These are phyloP conservation scores for Tilletia setariae DNA, from an alignment of 1,284 basidiomycete species.

Conservation along the genomic window DNA sequence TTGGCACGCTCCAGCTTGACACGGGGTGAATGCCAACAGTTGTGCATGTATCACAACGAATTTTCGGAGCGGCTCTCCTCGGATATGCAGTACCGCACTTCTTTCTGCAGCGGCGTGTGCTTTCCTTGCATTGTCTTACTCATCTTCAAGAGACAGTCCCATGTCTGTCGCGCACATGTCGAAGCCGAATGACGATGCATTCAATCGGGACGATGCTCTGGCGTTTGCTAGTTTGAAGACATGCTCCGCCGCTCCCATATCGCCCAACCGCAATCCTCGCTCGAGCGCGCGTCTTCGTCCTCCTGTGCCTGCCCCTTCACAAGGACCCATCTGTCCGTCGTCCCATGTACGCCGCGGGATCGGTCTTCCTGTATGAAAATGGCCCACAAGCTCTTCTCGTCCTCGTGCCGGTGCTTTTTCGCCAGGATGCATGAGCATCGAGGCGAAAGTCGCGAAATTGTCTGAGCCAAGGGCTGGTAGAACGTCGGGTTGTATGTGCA, in stretches of 20 bases:
- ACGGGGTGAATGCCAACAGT: no score
- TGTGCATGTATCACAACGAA: not conserved
- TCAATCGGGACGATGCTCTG: not conserved
- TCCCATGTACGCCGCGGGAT: no score
- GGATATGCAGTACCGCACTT: no score
- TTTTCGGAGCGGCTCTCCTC: no score
- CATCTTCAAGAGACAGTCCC: not conserved
- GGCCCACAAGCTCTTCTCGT: slow-evolving; percentile 20
- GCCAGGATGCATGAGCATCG: slow-evolving; percentile 6
- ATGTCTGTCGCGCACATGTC: not conserved
- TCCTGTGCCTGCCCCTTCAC: not conserved
- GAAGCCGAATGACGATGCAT: no score
- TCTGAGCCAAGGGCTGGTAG: slow-evolving; percentile 13
- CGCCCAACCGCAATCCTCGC: no score
- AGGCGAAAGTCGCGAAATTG: not conserved
- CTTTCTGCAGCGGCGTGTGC: no score
- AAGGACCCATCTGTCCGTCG: not conserved
- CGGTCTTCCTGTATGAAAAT: not conserved
- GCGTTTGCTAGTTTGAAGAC: no score
- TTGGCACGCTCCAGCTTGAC: no score
- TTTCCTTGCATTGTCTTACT: not conserved
- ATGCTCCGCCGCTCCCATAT: no score
- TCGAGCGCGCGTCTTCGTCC: not conserved
- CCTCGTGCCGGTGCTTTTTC: slow-evolving; percentile 24
- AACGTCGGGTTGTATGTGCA: slow-evolving; percentile 26